These are phyloP conservation scores for Pichia occidentalis DNA, from an alignment of 805 yeast genomes.

Conservation along the genomic window DNA sequence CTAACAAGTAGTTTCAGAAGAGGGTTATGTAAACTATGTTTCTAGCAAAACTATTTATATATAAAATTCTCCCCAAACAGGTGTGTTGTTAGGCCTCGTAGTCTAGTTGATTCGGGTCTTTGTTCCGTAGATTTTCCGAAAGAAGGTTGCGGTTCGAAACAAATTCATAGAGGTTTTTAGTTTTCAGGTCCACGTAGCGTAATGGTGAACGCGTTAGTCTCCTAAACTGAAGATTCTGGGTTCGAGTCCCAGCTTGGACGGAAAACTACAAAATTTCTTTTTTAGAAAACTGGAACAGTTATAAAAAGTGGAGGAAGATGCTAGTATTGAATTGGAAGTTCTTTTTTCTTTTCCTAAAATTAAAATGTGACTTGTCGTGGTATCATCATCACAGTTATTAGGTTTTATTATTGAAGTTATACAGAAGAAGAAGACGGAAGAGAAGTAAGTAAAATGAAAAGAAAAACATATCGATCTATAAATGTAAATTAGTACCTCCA, in stretches of 20 bases:
- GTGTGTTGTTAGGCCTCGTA: conserved; percentile 7
- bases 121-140: no score
- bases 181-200: conserved; percentile 25
- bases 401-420: background rate
- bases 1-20: no score
- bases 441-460: background rate
- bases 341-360: no score
- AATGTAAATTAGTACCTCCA: conserved; percentile 6
- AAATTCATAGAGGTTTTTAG: no score
- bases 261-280: background rate
- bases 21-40: no score
- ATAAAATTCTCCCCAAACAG: background rate
- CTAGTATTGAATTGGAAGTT: no score
- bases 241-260: conserved; percentile 18
- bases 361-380: no score
- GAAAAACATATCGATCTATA: background rate
- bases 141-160: conserved; percentile 7
- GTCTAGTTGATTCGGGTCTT: no score
- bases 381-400: no score
- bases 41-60: background rate
- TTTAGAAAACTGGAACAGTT: no score
- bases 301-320: no score
- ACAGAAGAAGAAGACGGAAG: background rate
- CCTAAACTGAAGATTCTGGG: conserved; percentile 17
- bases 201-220: conserved; percentile 16